Evolutionary conservation across 805 yeast genomes (phyloP).

Genomic region (Suhomyces prunicola): DNA sequence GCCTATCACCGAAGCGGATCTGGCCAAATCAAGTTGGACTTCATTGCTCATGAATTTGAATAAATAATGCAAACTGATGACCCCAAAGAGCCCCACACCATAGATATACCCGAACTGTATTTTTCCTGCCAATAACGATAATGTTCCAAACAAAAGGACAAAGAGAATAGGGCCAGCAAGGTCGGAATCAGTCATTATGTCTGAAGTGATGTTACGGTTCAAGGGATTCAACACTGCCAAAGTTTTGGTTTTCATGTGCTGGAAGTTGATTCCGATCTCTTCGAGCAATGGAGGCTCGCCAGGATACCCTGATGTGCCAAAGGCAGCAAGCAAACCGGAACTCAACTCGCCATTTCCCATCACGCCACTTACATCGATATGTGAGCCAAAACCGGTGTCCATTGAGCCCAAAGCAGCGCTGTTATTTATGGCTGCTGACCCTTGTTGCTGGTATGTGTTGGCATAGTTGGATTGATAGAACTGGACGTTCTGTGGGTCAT

Average conservation of each 20-base stretch:
- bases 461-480: slow-evolving; percentile 42
- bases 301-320: slow-evolving; percentile 88
- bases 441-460: slow-evolving; percentile 22
- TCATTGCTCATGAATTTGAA: slow-evolving; percentile 82
- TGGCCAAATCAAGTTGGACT: slow-evolving; percentile 51
- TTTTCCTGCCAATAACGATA: slow-evolving; percentile 81
- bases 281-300: slow-evolving; percentile 93
- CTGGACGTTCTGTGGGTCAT: slow-evolving; percentile 36
- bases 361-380: slow-evolving; percentile 38
- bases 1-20: slow-evolving; percentile 90
- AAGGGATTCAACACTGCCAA: slow-evolving; percentile 81
- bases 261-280: slow-evolving; percentile 90
- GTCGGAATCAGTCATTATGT: slow-evolving; percentile 82
- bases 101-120: slow-evolving; percentile 96
- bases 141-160: slow-evolving; percentile 81
- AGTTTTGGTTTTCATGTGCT: slow-evolving; percentile 82
- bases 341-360: slow-evolving; percentile 52
- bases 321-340: slow-evolving; percentile 83
- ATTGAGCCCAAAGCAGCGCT: slow-evolving; percentile 33
- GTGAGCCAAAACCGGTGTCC: slow-evolving; percentile 36
- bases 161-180: slow-evolving; percentile 93
- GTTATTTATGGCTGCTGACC: slow-evolving; percentile 14
- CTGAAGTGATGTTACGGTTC: slow-evolving; percentile 57
- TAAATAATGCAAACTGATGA: slow-evolving; percentile 75
- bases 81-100: slow-evolving; percentile 92